phyloP scores from a whole-genome alignment of 805 yeast genomes.

The Saturnispora dispora region DNA sequence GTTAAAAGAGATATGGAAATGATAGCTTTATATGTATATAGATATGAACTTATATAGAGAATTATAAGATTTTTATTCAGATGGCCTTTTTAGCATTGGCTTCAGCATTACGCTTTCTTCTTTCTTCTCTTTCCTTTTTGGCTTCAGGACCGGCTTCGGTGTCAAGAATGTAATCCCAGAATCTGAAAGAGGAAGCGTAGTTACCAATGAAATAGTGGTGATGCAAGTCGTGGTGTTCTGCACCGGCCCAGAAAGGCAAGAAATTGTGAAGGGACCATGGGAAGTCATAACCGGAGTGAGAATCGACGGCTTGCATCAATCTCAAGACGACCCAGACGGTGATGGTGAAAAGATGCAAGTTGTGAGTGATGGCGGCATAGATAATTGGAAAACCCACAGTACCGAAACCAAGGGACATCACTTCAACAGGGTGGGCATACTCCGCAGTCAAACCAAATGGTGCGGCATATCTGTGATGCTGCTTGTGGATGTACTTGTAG shows the following conservation, averaged over 20 bases:
- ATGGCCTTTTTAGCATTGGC: constrained; percentile 16
- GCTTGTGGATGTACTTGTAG: constrained; percentile 50
- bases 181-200: constrained; percentile 49
- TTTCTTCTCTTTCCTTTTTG: constrained; percentile 37
- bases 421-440: constrained; percentile 53
- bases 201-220: constrained; percentile 53
- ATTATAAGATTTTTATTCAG: background rate
- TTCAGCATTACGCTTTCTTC: constrained; percentile 35
- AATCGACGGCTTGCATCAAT: constrained; percentile 50
- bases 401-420: constrained; percentile 47
- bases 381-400: constrained; percentile 52
- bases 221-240: constrained; percentile 53
- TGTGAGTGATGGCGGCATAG: constrained; percentile 39
- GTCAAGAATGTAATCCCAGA: constrained; percentile 45
- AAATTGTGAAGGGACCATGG: constrained; percentile 51
- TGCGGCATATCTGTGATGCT: constrained; percentile 53
- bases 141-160: constrained; percentile 52
- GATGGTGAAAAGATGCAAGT: constrained; percentile 46
- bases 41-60: background rate
- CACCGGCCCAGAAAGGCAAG: constrained; percentile 60
- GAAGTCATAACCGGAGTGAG: constrained; percentile 55
- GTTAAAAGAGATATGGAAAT: background rate
- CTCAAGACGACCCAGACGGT: constrained; percentile 44
- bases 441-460: constrained; percentile 57
- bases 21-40: background rate